These are phyloP conservation scores for Aureobasidium sp. DNA, from an alignment of 2,329 filamentous ascomycete species.

Conservation along the genomic window DNA sequence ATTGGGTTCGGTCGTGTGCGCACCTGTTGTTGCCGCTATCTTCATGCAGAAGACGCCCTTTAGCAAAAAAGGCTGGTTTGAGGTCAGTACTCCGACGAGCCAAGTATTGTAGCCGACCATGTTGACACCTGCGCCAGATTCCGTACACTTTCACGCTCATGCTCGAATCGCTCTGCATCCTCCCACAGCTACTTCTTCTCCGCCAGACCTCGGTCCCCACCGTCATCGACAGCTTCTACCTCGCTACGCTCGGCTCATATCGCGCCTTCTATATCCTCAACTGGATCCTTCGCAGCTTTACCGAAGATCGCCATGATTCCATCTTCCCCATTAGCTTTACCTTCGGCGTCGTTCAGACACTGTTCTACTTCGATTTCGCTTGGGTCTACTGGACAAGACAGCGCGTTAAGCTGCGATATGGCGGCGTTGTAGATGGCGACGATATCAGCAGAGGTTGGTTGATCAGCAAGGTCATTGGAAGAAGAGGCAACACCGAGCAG, in stretches of 20 bases:
- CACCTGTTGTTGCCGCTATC: slow-evolving; percentile 65
- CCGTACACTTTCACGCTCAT: slow-evolving; percentile 85
- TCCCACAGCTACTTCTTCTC: slow-evolving; percentile 84
- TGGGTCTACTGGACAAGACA: slow-evolving; percentile 96
- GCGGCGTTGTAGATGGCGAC: slow-evolving; percentile 82
- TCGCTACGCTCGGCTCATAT: slow-evolving; percentile 78
- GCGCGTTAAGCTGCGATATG: slow-evolving; percentile 82
- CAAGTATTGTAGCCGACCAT: background rate
- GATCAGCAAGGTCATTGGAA: slow-evolving; percentile 67
- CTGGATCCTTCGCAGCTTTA: slow-evolving; percentile 63
- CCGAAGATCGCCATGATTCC: slow-evolving; percentile 28
- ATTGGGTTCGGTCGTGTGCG: slow-evolving; percentile 54
- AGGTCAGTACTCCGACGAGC: slow-evolving; percentile 10
- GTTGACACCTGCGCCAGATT: slow-evolving; percentile 43
- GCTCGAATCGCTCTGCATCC: slow-evolving; percentile 81
- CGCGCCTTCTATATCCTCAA: slow-evolving; percentile 84
- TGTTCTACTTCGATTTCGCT: slow-evolving; percentile 85
- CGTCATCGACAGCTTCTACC: slow-evolving; percentile 94
- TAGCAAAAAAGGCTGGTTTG: background rate
- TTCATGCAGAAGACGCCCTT: slow-evolving; percentile 39
- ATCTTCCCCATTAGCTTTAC: slow-evolving; percentile 64
- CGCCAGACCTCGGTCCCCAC: slow-evolving; percentile 93
- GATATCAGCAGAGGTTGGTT: slow-evolving; percentile 82
- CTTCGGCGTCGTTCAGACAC: slow-evolving; percentile 83
- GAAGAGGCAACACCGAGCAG: slow-evolving; percentile 28